A percentile compares a stretch with the other conserved stretches of the same genome.
phyloP scores from a whole-genome alignment of 176 grass and related monocot genomes.

The Triticum urartu region DNA sequence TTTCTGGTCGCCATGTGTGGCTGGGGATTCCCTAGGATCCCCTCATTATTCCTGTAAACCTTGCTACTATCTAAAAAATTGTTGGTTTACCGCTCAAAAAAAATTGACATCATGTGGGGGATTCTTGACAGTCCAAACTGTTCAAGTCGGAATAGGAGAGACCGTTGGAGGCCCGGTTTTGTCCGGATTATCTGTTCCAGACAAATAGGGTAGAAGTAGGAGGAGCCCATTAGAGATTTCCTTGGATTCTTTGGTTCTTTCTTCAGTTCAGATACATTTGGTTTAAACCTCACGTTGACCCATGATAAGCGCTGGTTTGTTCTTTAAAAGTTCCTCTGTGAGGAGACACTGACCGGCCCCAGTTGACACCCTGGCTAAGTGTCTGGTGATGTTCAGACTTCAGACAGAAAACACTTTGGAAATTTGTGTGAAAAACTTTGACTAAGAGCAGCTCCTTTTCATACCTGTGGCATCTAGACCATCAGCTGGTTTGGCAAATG shows the following conservation, averaged over 20 bases:
- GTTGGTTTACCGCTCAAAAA: too few species aligned
- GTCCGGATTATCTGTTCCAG: too few species aligned
- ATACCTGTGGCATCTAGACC: background rate
- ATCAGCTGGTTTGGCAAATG: background rate
- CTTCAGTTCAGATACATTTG: slow-evolving; percentile 18
- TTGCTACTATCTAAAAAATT: too few species aligned
- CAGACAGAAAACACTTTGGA: background rate
- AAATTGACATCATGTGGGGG: too few species aligned
- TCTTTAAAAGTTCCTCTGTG: slow-evolving; percentile 15
- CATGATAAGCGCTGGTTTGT: slow-evolving; percentile 16
- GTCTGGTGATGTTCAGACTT: background rate
- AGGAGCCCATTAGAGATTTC: too few species aligned
- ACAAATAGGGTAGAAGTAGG: too few species aligned
- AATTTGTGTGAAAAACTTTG: slow-evolving; percentile 18
- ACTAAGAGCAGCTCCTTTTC: background rate
- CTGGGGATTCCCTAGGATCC: too few species aligned
- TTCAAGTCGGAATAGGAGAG: too few species aligned
- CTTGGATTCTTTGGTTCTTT: slow-evolving; percentile 13
- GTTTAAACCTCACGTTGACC: background rate
- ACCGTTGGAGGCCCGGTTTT: too few species aligned
- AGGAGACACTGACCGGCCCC: slow-evolving; percentile 27
- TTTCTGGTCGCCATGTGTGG: too few species aligned
- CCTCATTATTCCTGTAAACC: too few species aligned
- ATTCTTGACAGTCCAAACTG: too few species aligned
- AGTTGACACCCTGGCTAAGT: slow-evolving; percentile 36